Percentiles rank a stretch among this genome's conserved stretches.
These are phyloP conservation scores for Medicago arabica DNA, from an alignment of 306 rosid genomes.

Conservation along the genomic window DNA sequence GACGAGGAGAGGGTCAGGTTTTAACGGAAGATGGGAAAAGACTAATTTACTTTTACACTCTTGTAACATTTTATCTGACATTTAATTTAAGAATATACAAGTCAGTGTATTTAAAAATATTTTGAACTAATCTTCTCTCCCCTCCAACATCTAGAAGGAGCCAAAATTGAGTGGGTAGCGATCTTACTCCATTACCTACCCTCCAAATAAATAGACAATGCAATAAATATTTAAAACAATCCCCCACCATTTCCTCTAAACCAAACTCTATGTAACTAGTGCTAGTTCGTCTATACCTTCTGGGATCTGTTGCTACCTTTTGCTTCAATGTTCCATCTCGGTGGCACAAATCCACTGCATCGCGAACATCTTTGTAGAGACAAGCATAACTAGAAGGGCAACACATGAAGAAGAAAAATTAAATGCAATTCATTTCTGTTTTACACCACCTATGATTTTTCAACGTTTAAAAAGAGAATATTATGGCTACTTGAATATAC, in stretches of 20 bases:
- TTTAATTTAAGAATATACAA: not conserved
- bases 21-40: not conserved
- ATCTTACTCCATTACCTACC: not conserved
- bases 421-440: conserved; percentile 26
- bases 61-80: not conserved
- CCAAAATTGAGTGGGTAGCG: conserved; percentile 1
- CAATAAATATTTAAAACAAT: not conserved
- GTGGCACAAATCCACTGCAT: conserved; percentile 97
- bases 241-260: not conserved
- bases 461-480: not conserved
- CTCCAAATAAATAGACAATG: conserved; percentile 4
- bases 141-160: not conserved
- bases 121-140: not conserved
- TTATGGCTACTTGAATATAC: conserved; percentile 5
- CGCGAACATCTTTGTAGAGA: conserved; percentile 94
- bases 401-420: conserved; percentile 3
- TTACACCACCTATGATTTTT: not conserved
- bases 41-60: not conserved
- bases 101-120: conserved; percentile 2
- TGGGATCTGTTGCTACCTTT: conserved; percentile 91
- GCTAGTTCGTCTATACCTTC: conserved; percentile 57
- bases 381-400: conserved; percentile 70
- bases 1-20: not conserved
- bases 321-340: conserved; percentile 97
- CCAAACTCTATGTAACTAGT: conserved; percentile 2